Base-by-base conservation (phyloP, 129 eudicot species). In the Flaveria sonorensis region DNA sequence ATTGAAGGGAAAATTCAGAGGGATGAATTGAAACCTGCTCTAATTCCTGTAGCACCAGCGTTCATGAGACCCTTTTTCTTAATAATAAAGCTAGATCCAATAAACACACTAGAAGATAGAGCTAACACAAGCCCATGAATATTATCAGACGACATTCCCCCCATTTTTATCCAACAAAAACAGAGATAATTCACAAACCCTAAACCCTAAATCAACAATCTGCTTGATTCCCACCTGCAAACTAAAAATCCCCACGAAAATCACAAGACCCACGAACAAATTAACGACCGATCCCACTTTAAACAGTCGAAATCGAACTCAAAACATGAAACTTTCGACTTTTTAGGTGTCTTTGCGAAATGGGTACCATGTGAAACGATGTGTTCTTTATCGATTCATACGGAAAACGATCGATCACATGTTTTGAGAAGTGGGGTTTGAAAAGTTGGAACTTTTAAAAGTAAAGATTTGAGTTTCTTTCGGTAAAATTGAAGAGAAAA, bases 1-100 rank as follows among this genome's bases (percentile, higher is more conserved):
- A 57, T 6, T 7, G 4, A 39, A 10, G 0, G 3, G 48, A 10
- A 21, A 61, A 68, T 1, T 46, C 1, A 60, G n/a, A 52, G 69
- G 39, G 42, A 50, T 28, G 80, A 46, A 52, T 36, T 4, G 11
- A 72, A 69, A 92, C 98, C 91, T 92, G 98, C 98, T 82, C 98
- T 74, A 59, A 60, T 69, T 70, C 98, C 98, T 21, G 86, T 40
- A 71, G 84, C 77, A 40, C 92, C 92, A 72, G 98, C 94, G 45
- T 46, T 90, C 72, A 70, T 87, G 42, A 92, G 92, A 76, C 98
- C 98, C 18, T 88, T 92, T 62, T 92, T 92, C 92, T 92, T 92
- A 10, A 92, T 84, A 26, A 92, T 92, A 72, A 87, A 92, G 64
- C 98, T 92, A 12, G 98, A 74, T 63, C 98, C 98, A 81, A 92